Evolutionary conservation across 805 yeast genomes (phyloP).

Genomic region (Lipomyces yamanashiensis): DNA sequence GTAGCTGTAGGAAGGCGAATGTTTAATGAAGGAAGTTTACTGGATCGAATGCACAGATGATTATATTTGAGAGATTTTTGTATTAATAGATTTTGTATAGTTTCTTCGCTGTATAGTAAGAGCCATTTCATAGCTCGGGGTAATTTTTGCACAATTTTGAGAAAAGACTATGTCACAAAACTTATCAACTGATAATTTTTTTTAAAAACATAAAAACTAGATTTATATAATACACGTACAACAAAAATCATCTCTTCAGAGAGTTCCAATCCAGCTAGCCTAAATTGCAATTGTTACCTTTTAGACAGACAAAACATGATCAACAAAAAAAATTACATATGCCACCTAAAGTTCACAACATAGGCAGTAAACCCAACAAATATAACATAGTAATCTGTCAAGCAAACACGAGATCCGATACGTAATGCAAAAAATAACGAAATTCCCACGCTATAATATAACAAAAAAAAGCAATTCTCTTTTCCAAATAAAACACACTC

Average conservation of each 20-base stretch:
- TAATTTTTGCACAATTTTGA: not conserved
- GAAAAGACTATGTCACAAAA: not conserved
- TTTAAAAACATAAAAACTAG: not conserved
- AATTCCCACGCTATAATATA: conserved; percentile 5
- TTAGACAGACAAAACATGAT: not conserved
- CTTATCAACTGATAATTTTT: not conserved
- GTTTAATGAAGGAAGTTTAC: conserved; percentile 26
- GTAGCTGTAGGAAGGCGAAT: conserved; percentile 11
- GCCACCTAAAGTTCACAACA: not conserved
- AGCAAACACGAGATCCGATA: conserved; percentile 7
- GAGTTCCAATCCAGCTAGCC: not conserved
- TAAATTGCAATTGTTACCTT: conserved; percentile 8
- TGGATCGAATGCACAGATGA: conserved; percentile 8
- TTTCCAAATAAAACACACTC: conserved; percentile 16
- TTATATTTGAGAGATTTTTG: not conserved
- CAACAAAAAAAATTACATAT: not conserved
- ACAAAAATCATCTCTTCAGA: not conserved
- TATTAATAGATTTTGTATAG: not conserved
- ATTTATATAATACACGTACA: conserved; percentile 5
- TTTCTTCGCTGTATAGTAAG: not conserved
- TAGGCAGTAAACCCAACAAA: not conserved
- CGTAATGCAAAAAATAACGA: conserved; percentile 11
- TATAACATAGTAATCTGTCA: not conserved
- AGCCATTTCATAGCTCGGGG: not conserved
- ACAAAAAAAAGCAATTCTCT: conserved; percentile 5